Percentiles rank a stretch among this genome's conserved stretches.
These are phyloP conservation scores for Thermothelomyces thermophilus DNA, from an alignment of 2,329 filamentous ascomycete species.

Conservation along the genomic window DNA sequence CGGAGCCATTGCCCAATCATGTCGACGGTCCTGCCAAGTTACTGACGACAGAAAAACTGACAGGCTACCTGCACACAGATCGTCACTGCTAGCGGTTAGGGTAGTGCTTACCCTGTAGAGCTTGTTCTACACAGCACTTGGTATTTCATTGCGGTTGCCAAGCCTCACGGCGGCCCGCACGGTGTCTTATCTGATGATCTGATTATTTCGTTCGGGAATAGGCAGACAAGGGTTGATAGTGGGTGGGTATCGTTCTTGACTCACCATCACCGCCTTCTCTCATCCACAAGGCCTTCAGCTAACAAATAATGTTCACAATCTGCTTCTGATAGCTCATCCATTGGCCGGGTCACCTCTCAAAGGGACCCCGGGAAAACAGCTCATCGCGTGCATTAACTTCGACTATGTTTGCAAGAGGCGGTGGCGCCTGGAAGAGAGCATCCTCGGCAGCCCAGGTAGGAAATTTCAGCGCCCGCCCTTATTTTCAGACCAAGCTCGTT, in stretches of 20 bases:
- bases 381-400: neutral
- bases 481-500: no score
- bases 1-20: neutral
- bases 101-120: no score
- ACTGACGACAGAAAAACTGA: neutral
- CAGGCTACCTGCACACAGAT: no score
- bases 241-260: constrained; percentile 10
- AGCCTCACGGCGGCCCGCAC: neutral
- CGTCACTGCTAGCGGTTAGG: no score
- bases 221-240: constrained; percentile 5
- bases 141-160: no score
- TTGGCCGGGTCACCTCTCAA: constrained; percentile 8
- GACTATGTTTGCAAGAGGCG: constrained; percentile 33
- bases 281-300: neutral
- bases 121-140: no score
- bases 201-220: constrained; percentile 13
- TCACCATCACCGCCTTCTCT: constrained; percentile 6
- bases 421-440: constrained; percentile 35
- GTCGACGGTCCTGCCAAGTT: neutral
- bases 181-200: constrained; percentile 21
- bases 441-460: constrained; percentile 31
- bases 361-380: constrained; percentile 6
- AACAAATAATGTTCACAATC: constrained; percentile 5
- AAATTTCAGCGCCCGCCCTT: neutral
- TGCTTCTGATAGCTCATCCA: constrained; percentile 5